Percentiles rank a stretch among this genome's conserved stretches.
phyloP scores from a whole-genome alignment of 169 alveolate genomes.

The Eimeria brunetti region DNA sequence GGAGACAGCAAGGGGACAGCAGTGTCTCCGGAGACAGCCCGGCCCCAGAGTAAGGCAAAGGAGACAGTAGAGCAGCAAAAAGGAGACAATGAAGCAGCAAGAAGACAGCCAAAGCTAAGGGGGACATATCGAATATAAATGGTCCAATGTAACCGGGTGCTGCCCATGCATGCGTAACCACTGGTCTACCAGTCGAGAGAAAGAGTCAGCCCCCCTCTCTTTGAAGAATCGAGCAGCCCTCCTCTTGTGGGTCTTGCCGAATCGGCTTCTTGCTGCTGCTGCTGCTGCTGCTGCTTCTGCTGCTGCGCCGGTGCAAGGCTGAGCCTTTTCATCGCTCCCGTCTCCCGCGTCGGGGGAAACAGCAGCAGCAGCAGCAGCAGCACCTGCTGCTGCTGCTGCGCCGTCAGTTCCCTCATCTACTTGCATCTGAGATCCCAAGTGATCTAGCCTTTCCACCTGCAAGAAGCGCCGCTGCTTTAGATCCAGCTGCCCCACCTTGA shows the following conservation, averaged over 20 bases:
- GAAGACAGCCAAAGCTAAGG: no score
- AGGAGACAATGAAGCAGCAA: no score
- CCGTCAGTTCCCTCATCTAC: not conserved
- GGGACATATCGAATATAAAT: not conserved
- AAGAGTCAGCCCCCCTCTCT: slow-evolving; percentile 44
- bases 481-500: slow-evolving; percentile 32
- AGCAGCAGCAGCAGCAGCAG: not conserved
- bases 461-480: slow-evolving; percentile 7
- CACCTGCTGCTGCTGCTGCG: not conserved
- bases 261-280: slow-evolving; percentile 14
- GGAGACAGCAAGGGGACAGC: no score
- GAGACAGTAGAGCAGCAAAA: no score
- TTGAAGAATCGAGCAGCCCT: not conserved
- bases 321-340: no score
- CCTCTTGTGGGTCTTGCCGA: not conserved
- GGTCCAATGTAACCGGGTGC: slow-evolving; percentile 32
- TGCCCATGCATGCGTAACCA: slow-evolving; percentile 41
- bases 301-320: slow-evolving; percentile 10
- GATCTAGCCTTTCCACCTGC: not conserved
- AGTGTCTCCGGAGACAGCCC: no score
- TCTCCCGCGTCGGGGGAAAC: not conserved
- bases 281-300: not conserved
- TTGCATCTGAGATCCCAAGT: not conserved
- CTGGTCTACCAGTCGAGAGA: slow-evolving; percentile 34
- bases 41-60: no score